Evolutionary conservation across 495 filamentous ascomycete species (phyloP).

Genomic region (Podospora conica): DNA sequence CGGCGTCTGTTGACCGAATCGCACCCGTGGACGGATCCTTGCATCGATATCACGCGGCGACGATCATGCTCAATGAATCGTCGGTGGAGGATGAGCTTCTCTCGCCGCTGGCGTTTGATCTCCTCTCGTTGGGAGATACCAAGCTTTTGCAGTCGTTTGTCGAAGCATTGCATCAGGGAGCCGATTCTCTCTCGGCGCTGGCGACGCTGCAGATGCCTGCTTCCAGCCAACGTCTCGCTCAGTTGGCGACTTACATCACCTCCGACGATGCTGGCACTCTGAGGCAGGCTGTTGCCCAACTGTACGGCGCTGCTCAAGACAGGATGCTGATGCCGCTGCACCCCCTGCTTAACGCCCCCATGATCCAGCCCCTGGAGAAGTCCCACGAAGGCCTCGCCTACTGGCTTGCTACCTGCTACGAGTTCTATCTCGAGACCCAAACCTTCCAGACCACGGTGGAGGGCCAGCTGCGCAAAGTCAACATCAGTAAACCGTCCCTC

Average conservation of each 20-base stretch:
- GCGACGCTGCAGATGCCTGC: constrained; percentile 13
- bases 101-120: constrained; percentile 27
- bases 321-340: constrained; percentile 51
- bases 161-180: constrained; percentile 10
- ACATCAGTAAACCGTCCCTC: constrained; percentile 49
- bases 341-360: constrained; percentile 57
- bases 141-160: constrained; percentile 27
- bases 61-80: constrained; percentile 11
- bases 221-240: constrained; percentile 11
- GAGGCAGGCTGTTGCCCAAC: constrained; percentile 19
- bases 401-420: constrained; percentile 45
- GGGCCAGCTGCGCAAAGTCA: constrained; percentile 28
- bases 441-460: constrained; percentile 25
- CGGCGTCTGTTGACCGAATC: constrained; percentile 22
- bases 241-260: constrained; percentile 22
- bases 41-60: constrained; percentile 30
- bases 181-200: constrained; percentile 8
- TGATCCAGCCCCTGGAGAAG: constrained; percentile 38
- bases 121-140: constrained; percentile 33
- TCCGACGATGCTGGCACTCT: constrained; percentile 23
- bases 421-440: constrained; percentile 44
- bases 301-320: constrained; percentile 21
- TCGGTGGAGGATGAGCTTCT: constrained; percentile 16
- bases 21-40: constrained; percentile 39
- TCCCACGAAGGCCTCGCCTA: constrained; percentile 27